Conservation (phyloP, 2,329 filamentous ascomycete genomes). For the Trichoderma citrinoviride region DNA sequence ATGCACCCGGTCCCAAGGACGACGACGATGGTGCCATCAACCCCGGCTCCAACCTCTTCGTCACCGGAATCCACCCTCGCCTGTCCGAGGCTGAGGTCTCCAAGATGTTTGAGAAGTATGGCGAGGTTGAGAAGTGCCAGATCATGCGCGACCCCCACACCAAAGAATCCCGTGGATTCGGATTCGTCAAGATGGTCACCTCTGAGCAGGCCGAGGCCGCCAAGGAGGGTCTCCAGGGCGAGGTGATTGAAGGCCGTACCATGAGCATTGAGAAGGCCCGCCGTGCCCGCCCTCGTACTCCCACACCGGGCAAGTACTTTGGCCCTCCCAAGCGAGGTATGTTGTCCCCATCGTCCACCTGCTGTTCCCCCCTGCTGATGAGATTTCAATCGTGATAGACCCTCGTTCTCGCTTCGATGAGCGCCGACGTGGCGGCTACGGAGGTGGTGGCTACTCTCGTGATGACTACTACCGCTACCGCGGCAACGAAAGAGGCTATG, state of each 20-base stretch:
- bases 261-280: conserved; percentile 99
- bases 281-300: conserved; percentile 88
- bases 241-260: conserved; percentile 91
- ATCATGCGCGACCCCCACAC: conserved; percentile 99
- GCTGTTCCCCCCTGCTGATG: neutral
- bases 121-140: conserved; percentile 97
- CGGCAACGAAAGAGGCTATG: conserved; percentile 43
- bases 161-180: conserved; percentile 97
- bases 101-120: conserved; percentile 97
- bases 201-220: conserved; percentile 94
- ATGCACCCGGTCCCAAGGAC: conserved; percentile 49
- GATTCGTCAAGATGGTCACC: conserved; percentile 98
- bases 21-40: conserved; percentile 83
- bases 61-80: conserved; percentile 94
- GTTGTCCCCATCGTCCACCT: conserved; percentile 39
- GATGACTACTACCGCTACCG: conserved; percentile 60
- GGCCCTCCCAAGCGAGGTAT: conserved; percentile 95
- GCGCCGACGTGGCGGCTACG: conserved; percentile 61
- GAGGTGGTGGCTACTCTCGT: conserved; percentile 48
- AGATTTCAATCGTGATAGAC: conserved; percentile 30
- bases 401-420: conserved; percentile 54
- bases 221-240: conserved; percentile 92
- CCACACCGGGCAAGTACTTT: conserved; percentile 98
- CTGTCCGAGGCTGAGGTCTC: conserved; percentile 87
- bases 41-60: conserved; percentile 96